phyloP scores from a whole-genome alignment of 163 green algal genomes.

The Smithsoniella earleae region DNA sequence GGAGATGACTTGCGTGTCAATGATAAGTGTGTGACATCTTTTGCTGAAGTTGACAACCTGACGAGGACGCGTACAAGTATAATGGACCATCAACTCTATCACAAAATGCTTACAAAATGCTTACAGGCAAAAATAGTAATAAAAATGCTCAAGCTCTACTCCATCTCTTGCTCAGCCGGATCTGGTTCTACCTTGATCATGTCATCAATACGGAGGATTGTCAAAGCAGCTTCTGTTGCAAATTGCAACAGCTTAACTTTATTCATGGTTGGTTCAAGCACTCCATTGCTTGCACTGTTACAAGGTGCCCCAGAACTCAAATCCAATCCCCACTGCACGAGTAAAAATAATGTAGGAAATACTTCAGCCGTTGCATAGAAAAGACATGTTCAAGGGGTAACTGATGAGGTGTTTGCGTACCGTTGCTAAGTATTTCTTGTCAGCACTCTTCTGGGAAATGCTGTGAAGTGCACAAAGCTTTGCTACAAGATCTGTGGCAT shows the following conservation, averaged over 20 bases:
- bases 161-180: conserved; percentile 50
- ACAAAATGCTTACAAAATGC: too few relatives aligned
- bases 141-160: too few relatives aligned
- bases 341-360: too few relatives aligned
- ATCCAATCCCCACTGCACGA: conserved; percentile 27
- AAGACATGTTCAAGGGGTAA: too few relatives aligned
- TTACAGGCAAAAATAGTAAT: too few relatives aligned
- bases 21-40: too few relatives aligned
- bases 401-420: background rate
- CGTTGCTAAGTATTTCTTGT: conserved; percentile 27
- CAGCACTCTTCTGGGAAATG: conserved; percentile 56
- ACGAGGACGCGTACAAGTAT: too few relatives aligned
- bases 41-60: too few relatives aligned
- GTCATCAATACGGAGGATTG: conserved; percentile 98
- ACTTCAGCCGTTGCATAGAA: background rate
- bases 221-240: conserved; percentile 98
- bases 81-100: too few relatives aligned
- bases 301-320: conserved; percentile 27
- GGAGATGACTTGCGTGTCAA: too few relatives aligned
- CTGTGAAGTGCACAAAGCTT: conserved; percentile 93
- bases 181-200: conserved; percentile 79
- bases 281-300: conserved; percentile 88
- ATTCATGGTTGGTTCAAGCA: conserved; percentile 88
- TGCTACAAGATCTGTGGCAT: conserved; percentile 89
- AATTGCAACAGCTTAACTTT: conserved; percentile 94